Conservation (phyloP, 2,329 filamentous ascomycete species). For the Tolypocladium sp. region DNA sequence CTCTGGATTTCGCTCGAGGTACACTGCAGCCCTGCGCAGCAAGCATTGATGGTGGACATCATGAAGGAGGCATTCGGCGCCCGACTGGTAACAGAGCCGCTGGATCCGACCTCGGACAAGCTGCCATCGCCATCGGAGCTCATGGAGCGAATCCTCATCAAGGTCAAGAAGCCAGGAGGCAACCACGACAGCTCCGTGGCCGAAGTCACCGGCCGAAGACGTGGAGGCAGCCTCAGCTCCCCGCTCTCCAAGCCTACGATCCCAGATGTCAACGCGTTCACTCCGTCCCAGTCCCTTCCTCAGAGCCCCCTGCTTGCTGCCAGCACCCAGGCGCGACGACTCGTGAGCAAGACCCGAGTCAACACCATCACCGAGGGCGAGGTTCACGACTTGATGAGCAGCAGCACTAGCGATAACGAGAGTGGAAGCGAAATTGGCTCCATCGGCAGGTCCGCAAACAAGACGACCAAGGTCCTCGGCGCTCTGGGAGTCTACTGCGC, state of each 20-base stretch:
- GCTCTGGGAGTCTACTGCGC: conserved; percentile 72
- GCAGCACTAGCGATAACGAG: conserved; percentile 73
- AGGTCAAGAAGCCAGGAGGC: conserved; percentile 71
- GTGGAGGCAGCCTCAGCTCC: conserved; percentile 68
- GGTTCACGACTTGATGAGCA: conserved; percentile 46
- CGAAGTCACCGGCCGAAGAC: conserved; percentile 35
- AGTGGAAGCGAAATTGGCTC: conserved; percentile 49
- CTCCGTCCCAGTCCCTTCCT: conserved; percentile 42
- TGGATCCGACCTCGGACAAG: conserved; percentile 57
- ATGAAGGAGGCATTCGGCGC: conserved; percentile 78
- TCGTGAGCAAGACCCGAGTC: conserved; percentile 41
- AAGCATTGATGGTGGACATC: conserved; percentile 78
- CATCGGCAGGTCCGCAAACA: conserved; percentile 60
- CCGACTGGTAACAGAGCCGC: conserved; percentile 67
- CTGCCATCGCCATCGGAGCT: conserved; percentile 83
- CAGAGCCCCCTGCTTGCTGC: conserved; percentile 46
- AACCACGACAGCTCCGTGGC: conserved; percentile 26
- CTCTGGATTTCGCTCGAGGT: conserved; percentile 94
- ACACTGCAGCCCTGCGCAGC: conserved; percentile 77
- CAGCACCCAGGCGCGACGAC: conserved; percentile 38
- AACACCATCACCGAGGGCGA: conserved; percentile 49
- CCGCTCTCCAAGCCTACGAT: conserved; percentile 45
- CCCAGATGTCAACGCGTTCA: conserved; percentile 42
- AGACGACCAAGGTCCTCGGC: conserved; percentile 76
- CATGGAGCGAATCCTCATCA: conserved; percentile 77